phyloP scores from a whole-genome alignment of 2,329 filamentous ascomycete species.

The Davidsoniella virescens region DNA sequence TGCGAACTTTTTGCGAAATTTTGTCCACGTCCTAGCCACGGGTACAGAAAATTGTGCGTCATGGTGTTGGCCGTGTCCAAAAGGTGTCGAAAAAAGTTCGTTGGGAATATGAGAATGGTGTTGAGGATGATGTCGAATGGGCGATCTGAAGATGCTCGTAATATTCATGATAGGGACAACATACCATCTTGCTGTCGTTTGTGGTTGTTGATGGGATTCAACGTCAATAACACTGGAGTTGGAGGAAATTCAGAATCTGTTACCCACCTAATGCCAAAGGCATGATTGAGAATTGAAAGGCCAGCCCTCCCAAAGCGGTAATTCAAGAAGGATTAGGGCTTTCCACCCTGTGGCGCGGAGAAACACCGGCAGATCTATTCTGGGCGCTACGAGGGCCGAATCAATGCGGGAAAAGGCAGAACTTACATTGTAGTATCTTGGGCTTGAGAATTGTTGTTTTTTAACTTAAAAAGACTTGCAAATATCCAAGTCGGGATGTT shows the following conservation, averaged over 20 bases:
- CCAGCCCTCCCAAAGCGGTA: conserved; percentile 11
- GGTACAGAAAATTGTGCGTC: background rate
- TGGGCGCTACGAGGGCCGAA: background rate
- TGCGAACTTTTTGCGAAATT: background rate
- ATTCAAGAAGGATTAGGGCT: conserved; percentile 12
- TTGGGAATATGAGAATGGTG: background rate
- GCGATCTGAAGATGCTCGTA: background rate
- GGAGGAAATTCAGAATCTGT: conserved; percentile 14
- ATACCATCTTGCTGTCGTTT: conserved; percentile 14
- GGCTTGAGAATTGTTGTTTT: background rate
- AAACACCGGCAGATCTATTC: conserved; percentile 5
- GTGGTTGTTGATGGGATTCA: conserved; percentile 14
- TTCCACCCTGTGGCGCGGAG: conserved; percentile 11
- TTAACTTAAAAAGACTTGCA: background rate
- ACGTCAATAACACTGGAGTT: conserved; percentile 13
- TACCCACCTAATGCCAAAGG: conserved; percentile 11
- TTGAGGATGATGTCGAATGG: background rate
- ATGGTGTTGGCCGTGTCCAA: background rate
- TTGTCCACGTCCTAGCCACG: background rate
- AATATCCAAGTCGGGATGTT: no score
- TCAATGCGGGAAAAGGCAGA: background rate
- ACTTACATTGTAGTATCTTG: background rate
- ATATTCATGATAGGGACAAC: conserved; percentile 9
- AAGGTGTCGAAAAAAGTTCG: background rate
- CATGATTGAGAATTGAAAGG: conserved; percentile 13